Percentiles rank a stretch among this genome's conserved stretches.
Evolutionary conservation across 768 basidiomycete species (phyloP).

Genomic region (Trametes maxima): DNA sequence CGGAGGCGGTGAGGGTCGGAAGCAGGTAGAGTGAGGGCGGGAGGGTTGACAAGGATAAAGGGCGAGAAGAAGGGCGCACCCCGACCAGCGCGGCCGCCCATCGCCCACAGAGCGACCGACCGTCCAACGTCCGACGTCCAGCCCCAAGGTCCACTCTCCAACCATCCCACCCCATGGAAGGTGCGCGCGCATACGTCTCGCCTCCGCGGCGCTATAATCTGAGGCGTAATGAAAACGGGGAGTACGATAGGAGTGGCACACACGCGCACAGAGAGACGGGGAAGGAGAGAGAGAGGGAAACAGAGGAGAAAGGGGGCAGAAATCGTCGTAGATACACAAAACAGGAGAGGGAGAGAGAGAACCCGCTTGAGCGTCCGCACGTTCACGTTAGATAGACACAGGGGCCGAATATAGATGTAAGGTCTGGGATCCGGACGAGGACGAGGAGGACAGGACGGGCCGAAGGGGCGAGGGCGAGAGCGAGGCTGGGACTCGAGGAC

Average conservation of each 20-base stretch:
- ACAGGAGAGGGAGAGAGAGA: conserved; percentile 14
- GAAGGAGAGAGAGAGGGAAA: not conserved
- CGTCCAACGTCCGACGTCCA: not conserved
- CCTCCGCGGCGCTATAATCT: conserved; percentile 6
- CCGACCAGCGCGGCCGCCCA: not conserved
- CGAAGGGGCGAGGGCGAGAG: not conserved
- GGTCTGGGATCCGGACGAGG: not conserved
- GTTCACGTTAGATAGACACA: conserved; percentile 17
- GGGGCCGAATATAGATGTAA: conserved; percentile 20
- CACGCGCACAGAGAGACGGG: not conserved
- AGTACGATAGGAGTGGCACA: conserved; percentile 7
- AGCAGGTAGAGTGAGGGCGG: too few relatives aligned
- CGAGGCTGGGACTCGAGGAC: not conserved
- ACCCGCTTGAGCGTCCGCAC: conserved; percentile 20
- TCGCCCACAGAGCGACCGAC: not conserved
- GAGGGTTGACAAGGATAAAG: not conserved
- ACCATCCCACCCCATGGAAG: not conserved
- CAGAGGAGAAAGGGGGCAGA: not conserved
- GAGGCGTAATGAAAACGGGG: conserved; percentile 8
- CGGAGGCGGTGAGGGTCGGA: too few relatives aligned
- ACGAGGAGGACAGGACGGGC: not conserved
- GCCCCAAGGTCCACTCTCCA: not conserved
- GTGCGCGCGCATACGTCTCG: too few relatives aligned
- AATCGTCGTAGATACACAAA: conserved; percentile 16
- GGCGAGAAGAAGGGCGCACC: not conserved